A percentile compares a stretch with the other conserved stretches of the same genome.
Conservation (phyloP, 306 rosid genomes). For the Cucumis hystrix region DNA sequence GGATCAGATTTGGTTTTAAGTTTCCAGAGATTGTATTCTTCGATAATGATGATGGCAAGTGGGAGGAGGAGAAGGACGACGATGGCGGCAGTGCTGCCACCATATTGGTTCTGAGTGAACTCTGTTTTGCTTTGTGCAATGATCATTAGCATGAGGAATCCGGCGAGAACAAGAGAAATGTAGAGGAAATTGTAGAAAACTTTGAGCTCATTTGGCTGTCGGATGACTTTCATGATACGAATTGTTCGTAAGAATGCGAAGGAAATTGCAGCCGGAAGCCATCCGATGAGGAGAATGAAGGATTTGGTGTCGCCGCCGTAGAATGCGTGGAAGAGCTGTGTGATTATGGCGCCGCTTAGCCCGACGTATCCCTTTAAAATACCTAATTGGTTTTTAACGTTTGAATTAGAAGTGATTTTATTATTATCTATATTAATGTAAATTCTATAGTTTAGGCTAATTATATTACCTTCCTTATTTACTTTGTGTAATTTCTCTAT, state of each 20-base stretch:
- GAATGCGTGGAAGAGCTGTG: conserved; percentile 18
- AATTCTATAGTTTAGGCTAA: too few relatives aligned
- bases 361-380: conserved; percentile 69
- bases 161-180: conserved; percentile 14
- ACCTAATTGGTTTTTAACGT: too few relatives aligned
- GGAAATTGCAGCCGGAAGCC: conserved; percentile 21
- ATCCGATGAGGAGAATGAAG: conserved; percentile 20
- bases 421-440: too few relatives aligned
- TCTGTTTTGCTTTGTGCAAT: not conserved
- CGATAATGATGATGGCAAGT: not conserved
- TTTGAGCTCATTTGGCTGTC: conserved; percentile 15
- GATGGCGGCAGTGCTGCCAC: not conserved
- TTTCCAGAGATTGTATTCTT: conserved; percentile 11
- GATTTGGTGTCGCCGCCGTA: conserved; percentile 14
- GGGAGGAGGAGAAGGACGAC: conserved; percentile 20
- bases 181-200: conserved; percentile 19
- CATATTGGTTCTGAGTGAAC: not conserved
- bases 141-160: conserved; percentile 20
- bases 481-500: too few relatives aligned
- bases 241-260: conserved; percentile 7
- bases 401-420: too few relatives aligned
- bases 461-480: too few relatives aligned
- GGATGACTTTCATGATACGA: conserved; percentile 4
- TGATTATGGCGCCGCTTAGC: conserved; percentile 22
- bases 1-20: not conserved